Base-by-base conservation (phyloP, 768 basidiomycete genomes). In the Solioccasus polychromus region DNA sequence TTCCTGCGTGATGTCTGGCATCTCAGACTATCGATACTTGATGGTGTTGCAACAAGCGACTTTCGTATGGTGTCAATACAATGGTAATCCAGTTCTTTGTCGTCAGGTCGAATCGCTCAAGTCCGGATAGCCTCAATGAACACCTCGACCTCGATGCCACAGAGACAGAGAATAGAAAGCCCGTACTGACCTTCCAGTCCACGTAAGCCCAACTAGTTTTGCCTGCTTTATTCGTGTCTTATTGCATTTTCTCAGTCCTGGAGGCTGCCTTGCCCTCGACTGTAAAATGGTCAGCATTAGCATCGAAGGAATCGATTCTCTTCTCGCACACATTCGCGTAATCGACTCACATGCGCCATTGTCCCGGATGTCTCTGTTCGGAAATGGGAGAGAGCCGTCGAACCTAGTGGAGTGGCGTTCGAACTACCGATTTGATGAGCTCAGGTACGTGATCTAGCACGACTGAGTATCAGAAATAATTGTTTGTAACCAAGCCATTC, bases 221-320 rank as follows among this genome's bases (percentile, higher is more conserved):
- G 4, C 34, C 35, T 19, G 35, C 19, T 23, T 15, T 19, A 1
- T 32, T 44, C 2, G 17, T 35, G 22, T 54, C n/a, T n/a, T n/a
- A n/a, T n/a, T n/a, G n/a, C n/a, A n/a, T n/a, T n/a, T n/a, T n/a
- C n/a, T n/a, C 43, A 82, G 83, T 37, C 79, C 80, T 4, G 86
- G 86, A 38, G 83, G 78, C 58, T 87, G 86, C 52, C 69, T 96
- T 34, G 82, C 92, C 0, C 71, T 99, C 23, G 95, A 99, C 67
- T 98, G 95, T 57, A 94, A 98, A 67, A 96, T 98, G 92, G 94
- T 98, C 10, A 92, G 93, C 5, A 78, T 95, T n/a, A 92, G 92
- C 1, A 74, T 80, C n/a, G 75, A 83, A 20, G 91, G 90, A 18
- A 67, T 66, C 3, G 91, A 95, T 61, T 92, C 88, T 0, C 83